Conservation (phyloP, 148 eudicot species). For the Chenopodium suecicum region DNA sequence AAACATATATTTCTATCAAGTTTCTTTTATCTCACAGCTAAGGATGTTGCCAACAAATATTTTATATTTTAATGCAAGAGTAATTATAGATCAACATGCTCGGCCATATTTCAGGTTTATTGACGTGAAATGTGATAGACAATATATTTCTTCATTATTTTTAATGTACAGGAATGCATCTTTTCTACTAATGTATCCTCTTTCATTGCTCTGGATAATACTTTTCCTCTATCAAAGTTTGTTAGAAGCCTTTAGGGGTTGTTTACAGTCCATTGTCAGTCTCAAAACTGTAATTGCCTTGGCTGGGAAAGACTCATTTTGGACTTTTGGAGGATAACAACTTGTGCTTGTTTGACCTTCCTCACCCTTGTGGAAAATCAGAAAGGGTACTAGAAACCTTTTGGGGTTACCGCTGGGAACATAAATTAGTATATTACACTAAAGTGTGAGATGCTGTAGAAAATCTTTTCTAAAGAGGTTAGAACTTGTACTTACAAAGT, state of each 20-base stretch:
- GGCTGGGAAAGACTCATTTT: neutral
- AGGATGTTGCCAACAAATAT: neutral
- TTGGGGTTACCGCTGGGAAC: neutral
- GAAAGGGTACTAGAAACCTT: neutral
- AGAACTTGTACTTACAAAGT: too few relatives aligned
- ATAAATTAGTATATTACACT: neutral
- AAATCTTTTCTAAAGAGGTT: too few relatives aligned
- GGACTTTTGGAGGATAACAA: neutral
- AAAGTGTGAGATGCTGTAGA: too few relatives aligned
- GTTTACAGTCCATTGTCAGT: neutral
- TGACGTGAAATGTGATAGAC: neutral
- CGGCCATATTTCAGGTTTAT: neutral
- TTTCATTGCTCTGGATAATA: neutral
- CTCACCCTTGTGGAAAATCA: neutral
- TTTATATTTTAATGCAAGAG: too few relatives aligned
- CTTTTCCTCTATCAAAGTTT: neutral
- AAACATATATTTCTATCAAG: neutral
- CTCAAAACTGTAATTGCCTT: neutral
- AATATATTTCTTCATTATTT: too few relatives aligned
- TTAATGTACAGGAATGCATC: too few relatives aligned
- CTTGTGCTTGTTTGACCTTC: slow-evolving; percentile 1
- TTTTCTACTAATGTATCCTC: neutral
- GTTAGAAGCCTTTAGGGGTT: neutral
- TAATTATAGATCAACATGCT: neutral
- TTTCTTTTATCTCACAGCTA: neutral